Conservation (phyloP, 768 basidiomycete genomes). For the Agaricus subrufescens region DNA sequence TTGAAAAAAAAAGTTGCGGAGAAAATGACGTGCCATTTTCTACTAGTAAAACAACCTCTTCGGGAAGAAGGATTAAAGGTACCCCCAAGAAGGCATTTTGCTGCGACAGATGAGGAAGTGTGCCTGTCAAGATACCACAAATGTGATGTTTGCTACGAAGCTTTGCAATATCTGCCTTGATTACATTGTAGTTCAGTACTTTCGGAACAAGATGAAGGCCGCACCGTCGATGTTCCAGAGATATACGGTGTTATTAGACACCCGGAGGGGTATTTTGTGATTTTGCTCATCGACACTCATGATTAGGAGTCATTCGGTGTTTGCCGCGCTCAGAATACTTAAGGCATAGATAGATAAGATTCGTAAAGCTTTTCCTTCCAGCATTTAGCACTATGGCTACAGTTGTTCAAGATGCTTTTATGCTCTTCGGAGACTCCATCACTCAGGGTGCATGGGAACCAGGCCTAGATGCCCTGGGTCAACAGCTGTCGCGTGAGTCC, state of each 20-base stretch:
- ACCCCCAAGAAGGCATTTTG: constrained; percentile 95
- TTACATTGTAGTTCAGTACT: not conserved
- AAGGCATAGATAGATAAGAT: not conserved
- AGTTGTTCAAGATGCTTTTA: constrained; percentile 54
- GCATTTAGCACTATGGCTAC: constrained; percentile 42
- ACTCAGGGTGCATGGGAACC: constrained; percentile 64
- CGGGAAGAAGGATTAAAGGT: constrained; percentile 84
- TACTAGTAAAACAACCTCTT: constrained; percentile 87
- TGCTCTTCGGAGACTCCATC: constrained; percentile 81
- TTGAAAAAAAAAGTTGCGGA: not conserved
- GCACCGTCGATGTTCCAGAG: constrained; percentile 88
- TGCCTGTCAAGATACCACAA: constrained; percentile 84
- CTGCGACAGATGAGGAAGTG: constrained; percentile 90
- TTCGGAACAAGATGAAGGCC: not conserved
- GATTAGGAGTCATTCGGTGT: constrained; percentile 5
- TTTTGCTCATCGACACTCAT: constrained; percentile 18
- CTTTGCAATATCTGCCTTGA: constrained; percentile 63
- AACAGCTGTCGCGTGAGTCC: constrained; percentile 59
- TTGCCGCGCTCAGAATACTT: not conserved
- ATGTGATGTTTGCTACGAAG: constrained; percentile 79
- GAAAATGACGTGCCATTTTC: constrained; percentile 58
- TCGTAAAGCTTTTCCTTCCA: not conserved
- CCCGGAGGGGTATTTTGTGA: constrained; percentile 52
- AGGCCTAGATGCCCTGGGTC: constrained; percentile 53
- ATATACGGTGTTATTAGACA: constrained; percentile 77